phyloP scores from a whole-genome alignment of 306 rosid genomes.

The Dicorynia guianensis region DNA sequence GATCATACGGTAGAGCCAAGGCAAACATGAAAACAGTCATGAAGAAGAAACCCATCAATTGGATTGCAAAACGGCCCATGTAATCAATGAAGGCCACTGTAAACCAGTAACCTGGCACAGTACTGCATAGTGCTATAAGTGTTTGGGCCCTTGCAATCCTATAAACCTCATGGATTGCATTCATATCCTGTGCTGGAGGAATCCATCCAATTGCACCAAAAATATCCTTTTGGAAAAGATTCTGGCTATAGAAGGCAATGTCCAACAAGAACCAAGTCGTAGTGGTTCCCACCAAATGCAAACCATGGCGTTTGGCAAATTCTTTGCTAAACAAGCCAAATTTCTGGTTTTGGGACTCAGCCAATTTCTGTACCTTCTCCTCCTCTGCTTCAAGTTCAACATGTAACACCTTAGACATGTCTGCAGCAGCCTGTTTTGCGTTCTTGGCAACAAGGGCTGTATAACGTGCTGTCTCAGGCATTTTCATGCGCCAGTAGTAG shows the following conservation, averaged over 20 bases:
- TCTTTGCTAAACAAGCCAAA: conserved; percentile 69
- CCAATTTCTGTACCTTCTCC: conserved; percentile 38
- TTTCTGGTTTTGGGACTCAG: conserved; percentile 11
- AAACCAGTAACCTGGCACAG: conserved; percentile 95
- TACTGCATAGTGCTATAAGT: conserved; percentile 82
- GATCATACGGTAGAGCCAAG: conserved; percentile 82
- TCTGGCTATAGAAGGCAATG: conserved; percentile 89
- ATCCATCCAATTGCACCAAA: conserved; percentile 83
- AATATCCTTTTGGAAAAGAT: conserved; percentile 91
- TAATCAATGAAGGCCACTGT: conserved; percentile 69
- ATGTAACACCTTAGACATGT: conserved; percentile 86
- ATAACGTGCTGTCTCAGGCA: conserved; percentile 93
- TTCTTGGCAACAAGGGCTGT: conserved; percentile 81
- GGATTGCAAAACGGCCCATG: conserved; percentile 82
- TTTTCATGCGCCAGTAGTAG: conserved; percentile 95
- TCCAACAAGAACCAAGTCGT: conserved; percentile 82
- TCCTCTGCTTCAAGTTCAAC: conserved; percentile 66
- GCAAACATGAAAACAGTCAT: conserved; percentile 97
- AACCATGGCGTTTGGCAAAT: conserved; percentile 71
- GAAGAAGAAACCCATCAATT: conserved; percentile 88
- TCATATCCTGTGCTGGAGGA: conserved; percentile 69
- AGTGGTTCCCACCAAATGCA: conserved; percentile 80
- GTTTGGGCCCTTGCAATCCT: conserved; percentile 83
- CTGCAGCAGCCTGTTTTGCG: conserved; percentile 74
- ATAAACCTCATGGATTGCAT: conserved; percentile 72